These are phyloP conservation scores for Microbotryum saponariae DNA, from an alignment of 1,284 basidiomycete genomes.

Conservation along the genomic window DNA sequence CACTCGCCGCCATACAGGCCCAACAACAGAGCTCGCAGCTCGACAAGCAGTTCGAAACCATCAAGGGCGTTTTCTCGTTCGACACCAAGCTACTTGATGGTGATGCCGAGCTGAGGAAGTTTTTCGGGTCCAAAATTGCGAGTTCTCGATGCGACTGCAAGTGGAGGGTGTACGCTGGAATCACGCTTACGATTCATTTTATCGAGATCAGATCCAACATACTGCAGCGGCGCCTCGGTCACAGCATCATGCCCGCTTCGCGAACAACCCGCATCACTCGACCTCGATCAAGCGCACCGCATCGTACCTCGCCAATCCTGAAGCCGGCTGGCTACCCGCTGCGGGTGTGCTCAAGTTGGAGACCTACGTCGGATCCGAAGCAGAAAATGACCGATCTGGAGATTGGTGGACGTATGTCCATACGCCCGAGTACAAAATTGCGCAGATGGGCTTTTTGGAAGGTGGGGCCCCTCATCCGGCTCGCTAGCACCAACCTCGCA, in stretches of 20 bases:
- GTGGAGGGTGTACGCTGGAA: too few relatives aligned
- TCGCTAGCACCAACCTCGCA: not conserved
- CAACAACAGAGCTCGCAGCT: not conserved
- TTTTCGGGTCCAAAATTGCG: conserved; percentile 84
- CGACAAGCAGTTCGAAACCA: conserved; percentile 8
- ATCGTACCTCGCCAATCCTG: conserved; percentile 37
- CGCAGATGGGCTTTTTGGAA: conserved; percentile 69
- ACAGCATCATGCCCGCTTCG: conserved; percentile 29
- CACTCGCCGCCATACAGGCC: not conserved
- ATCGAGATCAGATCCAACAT: not conserved
- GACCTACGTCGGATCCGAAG: conserved; percentile 23
- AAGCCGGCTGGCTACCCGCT: conserved; percentile 43
- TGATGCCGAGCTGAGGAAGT: conserved; percentile 78
- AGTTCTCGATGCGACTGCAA: conserved; percentile 40
- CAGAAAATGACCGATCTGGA: conserved; percentile 47
- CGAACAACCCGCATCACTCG: conserved; percentile 36
- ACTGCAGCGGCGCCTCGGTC: conserved; percentile 31
- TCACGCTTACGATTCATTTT: not conserved
- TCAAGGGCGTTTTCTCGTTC: conserved; percentile 44
- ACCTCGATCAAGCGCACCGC: conserved; percentile 33
- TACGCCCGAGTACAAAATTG: conserved; percentile 67
- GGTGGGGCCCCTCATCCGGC: too few relatives aligned
- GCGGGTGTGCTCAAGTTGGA: conserved; percentile 53
- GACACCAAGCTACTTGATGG: conserved; percentile 71
- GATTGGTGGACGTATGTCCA: conserved; percentile 80